Evolutionary conservation across 805 yeast genomes (phyloP).

Genomic region (Wickerhamomyces kurtzmanii): DNA sequence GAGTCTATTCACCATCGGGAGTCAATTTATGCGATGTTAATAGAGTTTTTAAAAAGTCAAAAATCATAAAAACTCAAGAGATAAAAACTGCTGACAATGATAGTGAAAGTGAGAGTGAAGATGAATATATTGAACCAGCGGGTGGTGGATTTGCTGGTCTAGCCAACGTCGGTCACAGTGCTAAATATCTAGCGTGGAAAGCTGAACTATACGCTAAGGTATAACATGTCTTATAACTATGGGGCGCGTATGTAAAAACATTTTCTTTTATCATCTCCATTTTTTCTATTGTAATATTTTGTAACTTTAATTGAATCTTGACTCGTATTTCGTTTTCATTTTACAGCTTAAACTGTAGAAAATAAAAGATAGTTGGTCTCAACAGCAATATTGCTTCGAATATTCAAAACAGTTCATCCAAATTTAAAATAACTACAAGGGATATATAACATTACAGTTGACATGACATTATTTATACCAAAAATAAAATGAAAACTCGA

Average conservation of each 20-base stretch:
- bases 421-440: too few species aligned
- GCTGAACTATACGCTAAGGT: too few species aligned
- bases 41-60: conserved; percentile 11
- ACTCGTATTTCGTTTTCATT: too few species aligned
- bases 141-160: conserved; percentile 18
- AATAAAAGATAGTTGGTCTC: too few species aligned
- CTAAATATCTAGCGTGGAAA: conserved; percentile 61
- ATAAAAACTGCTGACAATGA: conserved; percentile 13
- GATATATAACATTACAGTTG: neutral
- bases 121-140: conserved; percentile 8
- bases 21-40: conserved; percentile 16
- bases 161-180: conserved; percentile 57
- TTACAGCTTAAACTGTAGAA: too few species aligned
- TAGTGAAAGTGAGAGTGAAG: conserved; percentile 11
- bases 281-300: too few species aligned
- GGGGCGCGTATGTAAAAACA: too few species aligned
- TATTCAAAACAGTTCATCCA: too few species aligned
- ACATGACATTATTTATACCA: neutral
- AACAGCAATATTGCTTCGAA: too few species aligned
- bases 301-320: too few species aligned
- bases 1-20: conserved; percentile 20
- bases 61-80: conserved; percentile 14
- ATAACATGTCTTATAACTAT: too few species aligned
- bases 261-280: too few species aligned
- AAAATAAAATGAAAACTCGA: neutral